These are phyloP conservation scores for Neofusicoccum sp. DNA, from an alignment of 2,329 filamentous ascomycete species.

Conservation along the genomic window DNA sequence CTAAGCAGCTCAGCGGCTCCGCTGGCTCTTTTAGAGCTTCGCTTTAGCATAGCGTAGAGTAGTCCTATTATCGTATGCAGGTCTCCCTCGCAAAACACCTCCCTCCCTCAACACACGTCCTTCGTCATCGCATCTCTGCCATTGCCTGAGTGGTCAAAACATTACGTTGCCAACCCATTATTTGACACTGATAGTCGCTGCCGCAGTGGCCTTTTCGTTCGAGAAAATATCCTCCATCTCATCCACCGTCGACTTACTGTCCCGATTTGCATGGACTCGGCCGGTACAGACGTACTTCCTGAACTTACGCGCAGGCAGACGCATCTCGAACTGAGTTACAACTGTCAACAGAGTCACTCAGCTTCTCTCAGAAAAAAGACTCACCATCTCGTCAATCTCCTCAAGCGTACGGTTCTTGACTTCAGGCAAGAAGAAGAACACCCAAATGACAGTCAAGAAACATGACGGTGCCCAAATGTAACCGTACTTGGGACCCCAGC, in stretches of 20 bases:
- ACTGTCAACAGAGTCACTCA: no score
- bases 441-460: slow-evolving; percentile 39
- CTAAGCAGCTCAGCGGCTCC: slow-evolving; percentile 23
- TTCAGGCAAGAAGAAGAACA: slow-evolving; percentile 33
- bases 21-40: not conserved
- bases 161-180: not conserved
- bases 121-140: no score
- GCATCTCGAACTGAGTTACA: slow-evolving; percentile 26
- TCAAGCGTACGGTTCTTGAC: slow-evolving; percentile 41
- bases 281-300: slow-evolving; percentile 32
- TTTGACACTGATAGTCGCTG: not conserved
- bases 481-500: slow-evolving; percentile 58
- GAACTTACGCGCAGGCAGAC: slow-evolving; percentile 30
- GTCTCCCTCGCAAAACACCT: no score
- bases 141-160: not conserved
- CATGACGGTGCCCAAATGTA: slow-evolving; percentile 35
- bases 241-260: slow-evolving; percentile 20
- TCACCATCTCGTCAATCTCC: slow-evolving; percentile 33
- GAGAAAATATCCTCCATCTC: slow-evolving; percentile 20
- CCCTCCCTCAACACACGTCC: no score
- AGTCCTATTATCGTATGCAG: not conserved
- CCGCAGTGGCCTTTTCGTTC: slow-evolving; percentile 24
- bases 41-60: not conserved
- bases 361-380: not conserved
- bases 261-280: not conserved